Conservation (phyloP, 2,329 filamentous ascomycete species). For the Pestalotiopsis sp. region DNA sequence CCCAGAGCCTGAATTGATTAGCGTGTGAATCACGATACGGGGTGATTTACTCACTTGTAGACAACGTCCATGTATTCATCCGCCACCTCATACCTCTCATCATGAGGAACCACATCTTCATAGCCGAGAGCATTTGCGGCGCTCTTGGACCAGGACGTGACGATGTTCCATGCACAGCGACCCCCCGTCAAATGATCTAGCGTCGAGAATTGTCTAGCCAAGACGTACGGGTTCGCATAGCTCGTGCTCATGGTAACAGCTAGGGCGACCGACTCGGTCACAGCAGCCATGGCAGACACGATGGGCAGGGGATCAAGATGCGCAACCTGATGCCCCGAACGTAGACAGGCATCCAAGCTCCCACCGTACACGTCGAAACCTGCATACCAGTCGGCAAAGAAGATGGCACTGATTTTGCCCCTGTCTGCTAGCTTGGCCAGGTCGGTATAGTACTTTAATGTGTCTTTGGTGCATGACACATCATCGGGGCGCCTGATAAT, state of each 20-base stretch:
- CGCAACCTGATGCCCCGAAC: conserved; percentile 9
- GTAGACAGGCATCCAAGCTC: conserved; percentile 7
- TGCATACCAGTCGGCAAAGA: conserved; percentile 15
- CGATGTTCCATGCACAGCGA: conserved; percentile 68
- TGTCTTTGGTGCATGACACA: conserved; percentile 10
- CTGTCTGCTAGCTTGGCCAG: conserved; percentile 12
- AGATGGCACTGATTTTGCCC: conserved; percentile 12
- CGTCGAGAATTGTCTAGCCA: conserved; percentile 62
- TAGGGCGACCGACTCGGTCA: conserved; percentile 63
- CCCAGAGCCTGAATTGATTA: conserved; percentile 42
- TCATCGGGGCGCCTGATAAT: conserved; percentile 7
- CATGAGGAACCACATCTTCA: conserved; percentile 57
- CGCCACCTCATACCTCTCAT: conserved; percentile 60
- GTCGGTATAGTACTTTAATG: conserved; percentile 13
- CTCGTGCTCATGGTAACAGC: conserved; percentile 63
- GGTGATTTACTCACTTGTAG: conserved; percentile 53
- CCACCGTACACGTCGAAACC: conserved; percentile 15
- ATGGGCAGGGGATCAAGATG: conserved; percentile 13
- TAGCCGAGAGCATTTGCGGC: conserved; percentile 62
- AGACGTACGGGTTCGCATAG: conserved; percentile 61
- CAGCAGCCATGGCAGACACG: conserved; percentile 66
- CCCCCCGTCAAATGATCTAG: conserved; percentile 63
- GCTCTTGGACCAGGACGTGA: conserved; percentile 51
- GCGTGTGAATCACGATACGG: neutral
- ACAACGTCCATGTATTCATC: conserved; percentile 62